Evolutionary conservation across 2,329 filamentous ascomycete species (phyloP), one percentile per base, ranked within the genome.

Genomic region (Lachnellula cervina): DNA sequence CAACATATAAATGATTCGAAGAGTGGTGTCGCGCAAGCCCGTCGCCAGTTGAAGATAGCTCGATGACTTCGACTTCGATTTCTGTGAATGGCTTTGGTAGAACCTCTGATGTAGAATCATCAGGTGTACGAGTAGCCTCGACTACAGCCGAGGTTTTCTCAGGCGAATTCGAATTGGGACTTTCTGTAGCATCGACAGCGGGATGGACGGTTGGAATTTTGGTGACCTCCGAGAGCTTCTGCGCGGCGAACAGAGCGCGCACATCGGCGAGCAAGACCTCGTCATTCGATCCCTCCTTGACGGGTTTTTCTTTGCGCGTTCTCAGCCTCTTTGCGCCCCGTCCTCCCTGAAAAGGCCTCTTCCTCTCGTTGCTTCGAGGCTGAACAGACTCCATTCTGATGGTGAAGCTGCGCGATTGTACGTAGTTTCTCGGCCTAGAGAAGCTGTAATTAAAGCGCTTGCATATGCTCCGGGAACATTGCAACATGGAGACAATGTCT

Each of bases 11-110:
- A 57, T 80, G 80, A 53, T 71, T 67, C 73, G 74, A 87, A 78
- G 54, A 82, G 76, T n/a, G 77, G 78, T 57, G 82, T 80, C 89
- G 77, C 4, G 89, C 94, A 54, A 99, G 80, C 2, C 90, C 94
- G 64, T 97, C 94, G 52, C 94, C 94, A 0, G 90, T 96, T 0
- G 93, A 97, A 0, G 93, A 96, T 35, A 97, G 78, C 62, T 89
- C 83, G 6, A 84, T 72, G 56, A 97, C 86, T n/a, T 87, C 84
- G 42, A 97, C 82, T 52, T 96, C 86, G 42, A 94, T 83, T 69
- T 96, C 89, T 5, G 83, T 80, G 57, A 88, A 88, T 40, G 77
- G 77, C 62, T 86, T 81, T 1, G 89, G 88, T 2, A 91, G 73
- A 59, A 34, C 50, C 42, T 66, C 59, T 44, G 59, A 37, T 32